Evolutionary conservation across 2,329 filamentous ascomycete species (phyloP), one percentile per base, ranked within the genome.

Genomic region (Zasmidium citrigriseum): DNA sequence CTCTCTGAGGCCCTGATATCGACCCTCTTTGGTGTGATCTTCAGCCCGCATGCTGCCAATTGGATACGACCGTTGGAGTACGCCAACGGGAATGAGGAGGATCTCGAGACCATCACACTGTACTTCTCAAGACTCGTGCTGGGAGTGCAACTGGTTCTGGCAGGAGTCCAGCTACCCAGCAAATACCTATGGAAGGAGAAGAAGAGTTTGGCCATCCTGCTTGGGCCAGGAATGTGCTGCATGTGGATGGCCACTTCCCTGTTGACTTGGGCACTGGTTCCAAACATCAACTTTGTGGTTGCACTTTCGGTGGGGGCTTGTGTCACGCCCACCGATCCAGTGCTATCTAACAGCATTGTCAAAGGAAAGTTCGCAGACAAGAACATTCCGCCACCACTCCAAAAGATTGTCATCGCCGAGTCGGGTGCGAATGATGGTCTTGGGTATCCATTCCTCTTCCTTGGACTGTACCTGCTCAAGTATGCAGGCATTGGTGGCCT

Each of bases 321-420:
- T 69, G 86, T 97, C n/a, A 95, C 93, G 2, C 93, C 92, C 0
- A 96, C 93, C 0, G 93, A 97, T 68, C 93, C 93, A 0, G 86
- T 96, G 1, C 75, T 96, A 38, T 93, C 89, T 16, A 93, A 95
- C 63, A 89, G 89, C 2, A 96, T 96, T 57, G 91, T 96, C 47
- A 96, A 96, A 77, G 92, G 92, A 27, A 93, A 90, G 67, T 97
- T 96, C 70, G 93, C 93, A 1, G 92, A 96, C 69, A 89, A 92
- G 68, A 95, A 96, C 71, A 88, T 96, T 18, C 91, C 93, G 0
- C 87, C 86, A 57, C 84, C 88, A 24, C 78, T 97, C 50, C 91
- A 96, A 77, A 86, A 89, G 63, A 90, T 80, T 59, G 79, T 78
- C 59, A 77, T 77, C 59, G 79, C 76, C 38, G 92, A 97, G 76